phyloP scores from a whole-genome alignment of 108 stramenopile genomes.

The Fragilaria crotonensis region DNA sequence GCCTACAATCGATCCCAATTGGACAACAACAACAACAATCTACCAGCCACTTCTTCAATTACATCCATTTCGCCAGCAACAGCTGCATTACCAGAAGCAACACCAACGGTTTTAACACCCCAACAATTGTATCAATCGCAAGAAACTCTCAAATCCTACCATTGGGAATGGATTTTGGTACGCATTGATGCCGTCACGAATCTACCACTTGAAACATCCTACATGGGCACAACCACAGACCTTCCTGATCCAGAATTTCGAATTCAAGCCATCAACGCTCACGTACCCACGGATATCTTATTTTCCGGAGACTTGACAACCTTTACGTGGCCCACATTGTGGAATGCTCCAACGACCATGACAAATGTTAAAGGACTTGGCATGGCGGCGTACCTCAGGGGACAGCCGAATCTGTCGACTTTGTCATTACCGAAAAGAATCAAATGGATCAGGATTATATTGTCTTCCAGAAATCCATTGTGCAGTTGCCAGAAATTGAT shows the following conservation, averaged over 20 bases:
- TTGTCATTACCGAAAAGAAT: not conserved
- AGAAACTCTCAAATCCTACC: no score
- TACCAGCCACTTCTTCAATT: no score
- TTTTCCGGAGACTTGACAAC: not conserved
- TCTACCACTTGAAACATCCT: not conserved
- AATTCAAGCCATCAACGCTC: not conserved
- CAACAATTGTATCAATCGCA: no score
- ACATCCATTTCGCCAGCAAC: no score
- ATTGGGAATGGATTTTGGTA: not conserved
- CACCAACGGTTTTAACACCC: no score
- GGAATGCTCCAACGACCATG: not conserved
- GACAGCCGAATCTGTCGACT: not conserved
- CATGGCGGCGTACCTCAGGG: not conserved
- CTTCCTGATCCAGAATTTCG: not conserved
- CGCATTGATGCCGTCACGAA: not conserved
- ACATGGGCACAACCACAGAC: not conserved
- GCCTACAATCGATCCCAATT: no score
- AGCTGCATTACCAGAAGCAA: no score
- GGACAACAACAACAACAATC: no score
- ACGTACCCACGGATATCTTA: not conserved
- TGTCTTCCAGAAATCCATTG: not conserved
- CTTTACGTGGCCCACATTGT: not conserved
- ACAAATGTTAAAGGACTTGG: no score
- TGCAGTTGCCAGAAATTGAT: not conserved
- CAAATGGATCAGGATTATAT: no score